phyloP scores from a whole-genome alignment of 345 rosid species.

The Eucalyptus sp. region DNA sequence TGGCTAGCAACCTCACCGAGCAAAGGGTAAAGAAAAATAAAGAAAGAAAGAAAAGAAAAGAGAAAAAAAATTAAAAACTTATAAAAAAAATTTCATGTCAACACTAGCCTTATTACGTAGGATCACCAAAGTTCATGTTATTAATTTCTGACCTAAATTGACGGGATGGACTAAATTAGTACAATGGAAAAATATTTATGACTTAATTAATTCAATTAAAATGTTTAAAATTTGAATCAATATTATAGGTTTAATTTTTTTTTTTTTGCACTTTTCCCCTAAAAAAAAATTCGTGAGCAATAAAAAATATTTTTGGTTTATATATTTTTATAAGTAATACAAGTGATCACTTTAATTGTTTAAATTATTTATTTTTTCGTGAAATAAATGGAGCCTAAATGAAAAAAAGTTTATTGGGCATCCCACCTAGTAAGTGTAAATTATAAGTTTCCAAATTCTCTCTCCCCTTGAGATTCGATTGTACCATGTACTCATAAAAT shows the following conservation, averaged over 20 bases:
- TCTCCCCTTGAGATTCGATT: neutral
- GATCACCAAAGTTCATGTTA: accelerated
- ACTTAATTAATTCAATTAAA: too few species aligned
- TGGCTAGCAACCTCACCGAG: too few species aligned
- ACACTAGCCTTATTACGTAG: too few species aligned
- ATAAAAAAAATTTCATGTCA: accelerated
- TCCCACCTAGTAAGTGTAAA: neutral
- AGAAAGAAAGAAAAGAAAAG: accelerated
- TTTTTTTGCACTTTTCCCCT: too few species aligned
- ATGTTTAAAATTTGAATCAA: too few species aligned
- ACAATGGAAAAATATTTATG: too few species aligned
- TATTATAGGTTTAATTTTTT: too few species aligned
- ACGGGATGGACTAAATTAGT: accelerated
- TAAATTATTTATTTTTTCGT: neutral
- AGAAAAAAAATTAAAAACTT: too few species aligned
- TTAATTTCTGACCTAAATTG: too few species aligned
- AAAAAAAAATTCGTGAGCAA: neutral
- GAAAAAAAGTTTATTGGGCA: neutral
- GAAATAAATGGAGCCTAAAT: neutral
- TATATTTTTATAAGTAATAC: neutral
- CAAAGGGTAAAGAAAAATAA: too few species aligned
- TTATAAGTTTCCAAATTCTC: neutral
- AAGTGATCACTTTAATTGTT: neutral
- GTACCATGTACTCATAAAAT: neutral
- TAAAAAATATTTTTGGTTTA: neutral